Conservation (phyloP, 2,329 filamentous ascomycete species). For the Pyrenochaeta sp. region DNA sequence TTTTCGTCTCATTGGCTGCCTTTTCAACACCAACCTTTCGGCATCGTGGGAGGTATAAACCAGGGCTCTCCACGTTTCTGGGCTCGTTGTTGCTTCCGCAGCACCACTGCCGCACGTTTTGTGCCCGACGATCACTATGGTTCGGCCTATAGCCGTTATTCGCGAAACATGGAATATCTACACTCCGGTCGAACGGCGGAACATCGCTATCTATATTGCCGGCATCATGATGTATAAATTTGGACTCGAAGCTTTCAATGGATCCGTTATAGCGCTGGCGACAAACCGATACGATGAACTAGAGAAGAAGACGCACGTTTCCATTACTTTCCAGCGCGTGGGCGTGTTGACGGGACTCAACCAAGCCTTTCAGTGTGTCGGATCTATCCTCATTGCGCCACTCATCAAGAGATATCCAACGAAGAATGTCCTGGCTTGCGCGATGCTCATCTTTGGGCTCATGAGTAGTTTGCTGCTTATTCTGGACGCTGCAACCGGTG, state of each 20-base stretch:
- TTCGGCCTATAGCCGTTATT: slow-evolving; percentile 32
- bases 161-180: slow-evolving; percentile 47
- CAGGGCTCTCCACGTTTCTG: slow-evolving; percentile 28
- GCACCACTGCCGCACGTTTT: slow-evolving; percentile 23
- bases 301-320: slow-evolving; percentile 39
- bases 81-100: slow-evolving; percentile 23
- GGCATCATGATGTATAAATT: slow-evolving; percentile 65
- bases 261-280: slow-evolving; percentile 59
- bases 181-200: slow-evolving; percentile 53
- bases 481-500: slow-evolving; percentile 59
- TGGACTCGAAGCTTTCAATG: slow-evolving; percentile 61
- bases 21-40: slow-evolving; percentile 18
- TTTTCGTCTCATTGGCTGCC: slow-evolving; percentile 24
- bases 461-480: slow-evolving; percentile 60
- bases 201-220: slow-evolving; percentile 52
- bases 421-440: slow-evolving; percentile 55
- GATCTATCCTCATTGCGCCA: slow-evolving; percentile 61
- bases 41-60: slow-evolving; percentile 31
- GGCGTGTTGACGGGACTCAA: slow-evolving; percentile 60
- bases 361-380: slow-evolving; percentile 61
- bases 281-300: slow-evolving; percentile 62
- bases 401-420: slow-evolving; percentile 60
- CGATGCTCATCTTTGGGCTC: slow-evolving; percentile 57
- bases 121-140: slow-evolving; percentile 23
- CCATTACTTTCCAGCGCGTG: slow-evolving; percentile 58